Conservation (phyloP, 2,329 filamentous ascomycete species). For the Coniochaeta sp. region DNA sequence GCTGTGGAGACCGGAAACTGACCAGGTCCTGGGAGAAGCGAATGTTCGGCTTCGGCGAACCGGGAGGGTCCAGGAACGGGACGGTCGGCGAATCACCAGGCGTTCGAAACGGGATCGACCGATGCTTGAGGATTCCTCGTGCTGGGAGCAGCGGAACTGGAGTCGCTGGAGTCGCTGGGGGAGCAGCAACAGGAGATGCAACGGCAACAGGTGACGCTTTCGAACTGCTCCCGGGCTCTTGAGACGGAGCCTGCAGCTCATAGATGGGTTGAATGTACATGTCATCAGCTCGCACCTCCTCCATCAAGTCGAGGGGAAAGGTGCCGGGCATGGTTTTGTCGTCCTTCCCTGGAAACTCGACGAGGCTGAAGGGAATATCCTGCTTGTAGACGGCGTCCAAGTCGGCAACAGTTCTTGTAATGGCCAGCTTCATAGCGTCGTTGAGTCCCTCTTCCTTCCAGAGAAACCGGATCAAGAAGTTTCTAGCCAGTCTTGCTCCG, state of each 20-base stretch:
- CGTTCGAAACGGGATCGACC: background rate
- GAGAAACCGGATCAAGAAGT: constrained; percentile 16
- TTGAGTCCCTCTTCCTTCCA: constrained; percentile 8
- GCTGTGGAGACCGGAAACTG: constrained; percentile 6
- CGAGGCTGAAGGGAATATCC: constrained; percentile 21
- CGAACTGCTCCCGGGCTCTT: constrained; percentile 1
- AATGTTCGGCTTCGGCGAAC: constrained; percentile 10
- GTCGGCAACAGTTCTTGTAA: constrained; percentile 23
- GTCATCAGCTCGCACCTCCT: constrained; percentile 14
- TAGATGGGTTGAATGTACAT: constrained; percentile 10
- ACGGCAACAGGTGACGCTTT: background rate
- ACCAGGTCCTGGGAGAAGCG: constrained; percentile 12
- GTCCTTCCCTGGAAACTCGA: constrained; percentile 10
- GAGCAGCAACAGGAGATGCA: background rate
- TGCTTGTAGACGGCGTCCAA: constrained; percentile 23
- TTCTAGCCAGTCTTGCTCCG: constrained; percentile 9
- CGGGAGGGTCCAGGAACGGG: too few species aligned
- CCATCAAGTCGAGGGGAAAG: constrained; percentile 15
- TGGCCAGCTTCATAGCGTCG: constrained; percentile 7
- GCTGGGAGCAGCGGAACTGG: background rate
- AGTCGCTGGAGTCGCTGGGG: background rate
- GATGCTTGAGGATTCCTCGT: constrained; percentile 3
- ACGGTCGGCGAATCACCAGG: too few species aligned
- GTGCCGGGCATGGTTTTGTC: constrained; percentile 14
- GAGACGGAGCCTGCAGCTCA: constrained; percentile 10